A percentile compares a stretch with the other conserved stretches of the same genome.
phyloP scores from a whole-genome alignment of 73 alveolate genomes.

The Symbiodinium natans region DNA sequence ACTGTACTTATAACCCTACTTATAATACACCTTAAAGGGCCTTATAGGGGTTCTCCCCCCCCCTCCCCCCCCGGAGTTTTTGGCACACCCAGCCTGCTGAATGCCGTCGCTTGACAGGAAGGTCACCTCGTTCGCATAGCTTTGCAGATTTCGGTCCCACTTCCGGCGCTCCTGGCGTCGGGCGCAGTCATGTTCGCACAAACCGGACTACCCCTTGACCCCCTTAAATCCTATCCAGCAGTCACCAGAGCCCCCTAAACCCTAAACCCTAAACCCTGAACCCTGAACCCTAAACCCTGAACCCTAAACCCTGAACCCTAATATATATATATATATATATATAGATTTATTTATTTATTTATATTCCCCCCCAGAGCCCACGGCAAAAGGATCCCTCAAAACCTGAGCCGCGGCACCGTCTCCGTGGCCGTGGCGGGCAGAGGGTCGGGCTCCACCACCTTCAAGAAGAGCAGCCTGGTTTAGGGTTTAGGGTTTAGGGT shows the following conservation, averaged over 20 bases:
- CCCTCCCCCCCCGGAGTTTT: too few species aligned
- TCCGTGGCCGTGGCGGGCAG: conserved; percentile 31
- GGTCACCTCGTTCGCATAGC: conserved; percentile 42
- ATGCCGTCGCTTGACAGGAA: background rate
- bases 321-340: too few species aligned
- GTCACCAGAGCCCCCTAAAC: background rate
- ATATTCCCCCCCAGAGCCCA: too few species aligned
- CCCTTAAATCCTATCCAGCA: too few species aligned
- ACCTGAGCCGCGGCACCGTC: background rate
- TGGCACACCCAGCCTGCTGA: background rate
- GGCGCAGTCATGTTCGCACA: too few species aligned
- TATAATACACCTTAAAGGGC: too few species aligned
- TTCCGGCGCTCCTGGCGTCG: conserved; percentile 19
- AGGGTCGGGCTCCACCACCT: conserved; percentile 47
- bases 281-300: background rate
- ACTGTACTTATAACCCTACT: too few species aligned
- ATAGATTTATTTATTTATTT: too few species aligned
- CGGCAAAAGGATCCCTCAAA: too few species aligned
- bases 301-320: conserved; percentile 1
- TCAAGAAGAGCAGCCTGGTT: conserved; percentile 40
- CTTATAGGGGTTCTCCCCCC: too few species aligned
- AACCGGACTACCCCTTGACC: too few species aligned
- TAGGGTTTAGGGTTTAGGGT: background rate
- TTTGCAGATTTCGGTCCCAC: conserved; percentile 71
- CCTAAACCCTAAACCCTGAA: background rate